A percentile compares a stretch with the other conserved stretches of the same genome.
Evolutionary conservation across 2,329 filamentous ascomycete species (phyloP).

Genomic region (Hymenoscyphus fraxineus): DNA sequence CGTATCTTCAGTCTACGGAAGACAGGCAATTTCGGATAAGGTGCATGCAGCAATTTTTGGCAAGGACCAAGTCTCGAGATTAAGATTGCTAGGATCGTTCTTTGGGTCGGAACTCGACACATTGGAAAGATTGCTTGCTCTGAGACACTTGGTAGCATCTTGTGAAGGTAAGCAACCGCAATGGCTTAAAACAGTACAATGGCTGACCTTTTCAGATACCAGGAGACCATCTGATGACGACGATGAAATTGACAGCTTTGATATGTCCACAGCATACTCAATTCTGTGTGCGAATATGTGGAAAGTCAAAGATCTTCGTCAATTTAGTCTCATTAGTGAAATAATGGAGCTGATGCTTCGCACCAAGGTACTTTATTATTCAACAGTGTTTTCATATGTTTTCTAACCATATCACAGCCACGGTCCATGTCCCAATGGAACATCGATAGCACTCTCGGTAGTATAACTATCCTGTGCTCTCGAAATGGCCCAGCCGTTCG

Average conservation of each 20-base stretch:
- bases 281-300: constrained; percentile 24
- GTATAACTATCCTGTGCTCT: constrained; percentile 34
- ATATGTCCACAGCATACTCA: constrained; percentile 28
- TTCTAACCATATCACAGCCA: constrained; percentile 17
- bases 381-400: not conserved
- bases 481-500: constrained; percentile 25
- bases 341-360: constrained; percentile 33
- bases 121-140: constrained; percentile 29
- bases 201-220: constrained; percentile 20
- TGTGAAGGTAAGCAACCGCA: constrained; percentile 26
- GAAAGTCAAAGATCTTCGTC: constrained; percentile 24
- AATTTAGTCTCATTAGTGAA: constrained; percentile 33
- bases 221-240: constrained; percentile 16
- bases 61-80: constrained; percentile 24
- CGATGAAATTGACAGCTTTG: constrained; percentile 16
- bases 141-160: constrained; percentile 25
- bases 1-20: constrained; percentile 22
- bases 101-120: constrained; percentile 17
- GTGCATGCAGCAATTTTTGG: constrained; percentile 13
- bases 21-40: constrained; percentile 22
- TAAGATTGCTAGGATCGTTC: constrained; percentile 24
- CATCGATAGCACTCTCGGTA: constrained; percentile 34
- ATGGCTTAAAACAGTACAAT: not conserved
- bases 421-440: constrained; percentile 34
- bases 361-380: constrained; percentile 28